These are phyloP conservation scores for Fusarium sp. DNA, from an alignment of 2,329 filamentous ascomycete species.

Conservation along the genomic window DNA sequence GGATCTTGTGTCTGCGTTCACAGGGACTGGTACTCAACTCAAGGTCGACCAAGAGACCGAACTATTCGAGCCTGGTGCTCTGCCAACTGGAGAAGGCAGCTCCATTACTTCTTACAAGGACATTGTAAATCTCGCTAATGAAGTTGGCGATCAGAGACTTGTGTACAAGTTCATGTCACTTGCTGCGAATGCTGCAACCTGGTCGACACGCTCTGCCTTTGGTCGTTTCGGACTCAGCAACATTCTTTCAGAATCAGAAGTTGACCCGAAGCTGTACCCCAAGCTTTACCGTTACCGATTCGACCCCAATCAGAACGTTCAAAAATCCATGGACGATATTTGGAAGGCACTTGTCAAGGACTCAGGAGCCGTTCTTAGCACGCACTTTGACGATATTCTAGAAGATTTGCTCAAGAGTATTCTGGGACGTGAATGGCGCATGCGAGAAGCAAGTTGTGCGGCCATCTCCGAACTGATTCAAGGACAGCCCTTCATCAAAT, in stretches of 20 bases:
- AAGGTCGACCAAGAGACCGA: conserved; percentile 93
- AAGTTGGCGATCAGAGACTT: conserved; percentile 95
- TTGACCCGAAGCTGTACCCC: conserved; percentile 94
- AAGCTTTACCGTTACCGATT: conserved; percentile 96
- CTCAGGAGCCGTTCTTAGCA: conserved; percentile 78
- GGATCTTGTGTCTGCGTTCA: conserved; percentile 90
- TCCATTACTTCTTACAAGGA: conserved; percentile 97
- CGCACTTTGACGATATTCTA: conserved; percentile 90
- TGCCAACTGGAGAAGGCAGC: conserved; percentile 89
- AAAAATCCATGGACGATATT: conserved; percentile 96
- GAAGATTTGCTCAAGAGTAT: conserved; percentile 87
- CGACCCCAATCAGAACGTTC: conserved; percentile 93
- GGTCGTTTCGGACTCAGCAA: conserved; percentile 92
- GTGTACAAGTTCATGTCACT: conserved; percentile 99
- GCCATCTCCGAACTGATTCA: conserved; percentile 90
- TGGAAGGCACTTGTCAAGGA: conserved; percentile 98
- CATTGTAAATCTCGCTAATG: conserved; percentile 93
- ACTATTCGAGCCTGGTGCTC: conserved; percentile 88
- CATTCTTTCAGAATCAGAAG: conserved; percentile 86
- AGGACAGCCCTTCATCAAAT: conserved; percentile 79
- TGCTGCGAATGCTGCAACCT: conserved; percentile 94
- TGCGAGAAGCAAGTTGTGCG: conserved; percentile 90
- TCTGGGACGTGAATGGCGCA: conserved; percentile 91
- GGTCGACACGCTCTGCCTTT: conserved; percentile 97
- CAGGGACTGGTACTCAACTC: conserved; percentile 77